phyloP scores from a whole-genome alignment of 2,329 filamentous ascomycete genomes.

The Phaeosphaeriaceae sp. region DNA sequence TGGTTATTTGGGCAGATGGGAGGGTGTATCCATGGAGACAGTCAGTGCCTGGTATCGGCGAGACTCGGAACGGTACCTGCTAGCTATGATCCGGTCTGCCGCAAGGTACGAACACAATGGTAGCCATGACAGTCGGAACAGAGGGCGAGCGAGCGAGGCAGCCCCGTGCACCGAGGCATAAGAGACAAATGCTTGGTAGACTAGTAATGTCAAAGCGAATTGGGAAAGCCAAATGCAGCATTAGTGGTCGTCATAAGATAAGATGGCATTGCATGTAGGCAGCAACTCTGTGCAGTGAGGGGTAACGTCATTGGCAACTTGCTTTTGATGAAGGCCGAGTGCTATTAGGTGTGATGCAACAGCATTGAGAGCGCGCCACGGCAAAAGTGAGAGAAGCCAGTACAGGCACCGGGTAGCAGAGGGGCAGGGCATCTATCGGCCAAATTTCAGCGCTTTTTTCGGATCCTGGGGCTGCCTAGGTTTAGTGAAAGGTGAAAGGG shows the following conservation, averaged over 20 bases:
- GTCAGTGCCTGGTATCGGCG: slow-evolving; percentile 20
- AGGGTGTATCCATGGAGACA: slow-evolving; percentile 1
- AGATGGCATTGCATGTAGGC: slow-evolving; percentile 4
- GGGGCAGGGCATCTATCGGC: slow-evolving; percentile 1
- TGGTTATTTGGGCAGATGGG: not conserved
- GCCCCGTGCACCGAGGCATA: slow-evolving; percentile 14
- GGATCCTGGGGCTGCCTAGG: slow-evolving; percentile 10
- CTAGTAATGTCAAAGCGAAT: slow-evolving; percentile 13
- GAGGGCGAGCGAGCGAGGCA: slow-evolving; percentile 16
- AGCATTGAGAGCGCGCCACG: slow-evolving; percentile 4
- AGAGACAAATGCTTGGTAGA: no score
- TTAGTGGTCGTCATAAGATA: slow-evolving; percentile 9
- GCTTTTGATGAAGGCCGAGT: not conserved
- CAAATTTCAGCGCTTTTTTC: slow-evolving; percentile 20
- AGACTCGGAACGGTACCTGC: slow-evolving; percentile 22
- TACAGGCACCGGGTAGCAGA: slow-evolving; percentile 4
- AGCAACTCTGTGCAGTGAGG: slow-evolving; percentile 8
- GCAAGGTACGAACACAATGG: slow-evolving; percentile 20
- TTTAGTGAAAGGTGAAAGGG: slow-evolving; percentile 19
- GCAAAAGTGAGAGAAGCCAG: not conserved
- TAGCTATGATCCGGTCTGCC: slow-evolving; percentile 29
- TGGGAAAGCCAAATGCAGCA: slow-evolving; percentile 4
- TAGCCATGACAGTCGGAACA: slow-evolving; percentile 19
- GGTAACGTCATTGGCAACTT: slow-evolving; percentile 25
- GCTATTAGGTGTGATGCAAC: not conserved